A percentile compares a stretch with the other conserved stretches of the same genome.
These are phyloP conservation scores for Geotrichum bryndzae DNA, from an alignment of 1,139 yeast genomes.

Conservation along the genomic window DNA sequence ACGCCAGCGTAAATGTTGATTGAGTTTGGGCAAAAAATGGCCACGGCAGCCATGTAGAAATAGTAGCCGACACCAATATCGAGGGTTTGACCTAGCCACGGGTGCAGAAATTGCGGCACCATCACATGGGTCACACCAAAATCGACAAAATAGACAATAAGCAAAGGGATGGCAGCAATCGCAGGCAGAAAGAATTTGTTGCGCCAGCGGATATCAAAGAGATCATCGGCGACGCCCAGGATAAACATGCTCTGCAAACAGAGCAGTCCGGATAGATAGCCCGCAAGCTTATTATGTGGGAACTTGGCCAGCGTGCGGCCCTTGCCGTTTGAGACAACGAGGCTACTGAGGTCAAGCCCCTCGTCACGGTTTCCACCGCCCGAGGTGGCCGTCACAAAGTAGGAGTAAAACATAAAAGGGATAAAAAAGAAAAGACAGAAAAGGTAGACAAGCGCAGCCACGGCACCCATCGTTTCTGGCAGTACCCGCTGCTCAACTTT, in stretches of 20 bases:
- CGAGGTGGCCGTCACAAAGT: constrained; percentile 53
- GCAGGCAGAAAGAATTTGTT: constrained; percentile 95
- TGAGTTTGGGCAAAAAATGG: constrained; percentile 94
- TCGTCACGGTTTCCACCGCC: constrained; percentile 52
- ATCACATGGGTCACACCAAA: constrained; percentile 89
- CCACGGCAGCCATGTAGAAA: constrained; percentile 80
- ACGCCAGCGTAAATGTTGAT: constrained; percentile 94
- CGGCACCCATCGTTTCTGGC: constrained; percentile 90
- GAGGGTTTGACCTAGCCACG: constrained; percentile 42
- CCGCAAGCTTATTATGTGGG: constrained; percentile 82
- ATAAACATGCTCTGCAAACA: constrained; percentile 80
- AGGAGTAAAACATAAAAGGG: constrained; percentile 83
- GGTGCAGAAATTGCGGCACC: constrained; percentile 64
- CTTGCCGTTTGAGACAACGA: constrained; percentile 17
- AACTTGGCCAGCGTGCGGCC: constrained; percentile 37
- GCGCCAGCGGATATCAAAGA: constrained; percentile 94
- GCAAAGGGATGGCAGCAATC: constrained; percentile 83
- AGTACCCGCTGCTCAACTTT: constrained; percentile 64
- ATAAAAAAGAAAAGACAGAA: constrained; percentile 77
- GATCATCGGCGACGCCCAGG: constrained; percentile 87
- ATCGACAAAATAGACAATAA: constrained; percentile 88
- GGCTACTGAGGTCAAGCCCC: constrained; percentile 27
- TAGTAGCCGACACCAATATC: constrained; percentile 80
- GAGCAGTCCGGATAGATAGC: constrained; percentile 75
- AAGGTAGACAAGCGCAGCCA: constrained; percentile 74